These are phyloP conservation scores for Trametes cubensis DNA, from an alignment of 768 basidiomycete genomes.

Conservation along the genomic window DNA sequence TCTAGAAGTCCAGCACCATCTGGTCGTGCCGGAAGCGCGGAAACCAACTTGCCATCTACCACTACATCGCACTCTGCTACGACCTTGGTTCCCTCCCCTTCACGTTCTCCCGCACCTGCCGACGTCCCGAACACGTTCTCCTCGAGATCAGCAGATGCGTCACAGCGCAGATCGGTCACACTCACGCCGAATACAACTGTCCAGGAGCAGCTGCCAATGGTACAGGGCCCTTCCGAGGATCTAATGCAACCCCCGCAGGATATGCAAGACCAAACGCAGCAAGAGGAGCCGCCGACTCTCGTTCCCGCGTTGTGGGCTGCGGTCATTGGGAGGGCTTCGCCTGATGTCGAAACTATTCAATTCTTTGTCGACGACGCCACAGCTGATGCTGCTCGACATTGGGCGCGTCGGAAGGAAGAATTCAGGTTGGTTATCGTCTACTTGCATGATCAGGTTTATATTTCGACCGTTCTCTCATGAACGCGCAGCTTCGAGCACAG, in stretches of 20 bases:
- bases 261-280: not conserved
- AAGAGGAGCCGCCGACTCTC: not conserved
- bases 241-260: not conserved
- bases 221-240: not conserved
- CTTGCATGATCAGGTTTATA: not conserved
- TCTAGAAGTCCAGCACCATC: slow-evolving; percentile 1
- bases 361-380: slow-evolving; percentile 27
- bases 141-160: slow-evolving; percentile 6
- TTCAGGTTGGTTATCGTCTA: not conserved
- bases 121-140: not conserved
- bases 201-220: not conserved
- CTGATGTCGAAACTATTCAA: slow-evolving; percentile 13
- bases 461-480: not conserved
- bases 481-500: slow-evolving; percentile 8
- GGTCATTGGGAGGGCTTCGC: slow-evolving; percentile 5
- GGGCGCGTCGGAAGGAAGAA: slow-evolving; percentile 16
- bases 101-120: not conserved
- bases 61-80: not conserved
- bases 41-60: not conserved
- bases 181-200: not conserved
- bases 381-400: slow-evolving; percentile 19
- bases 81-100: not conserved
- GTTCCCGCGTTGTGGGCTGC: slow-evolving; percentile 27
- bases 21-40: not conserved
- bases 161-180: slow-evolving; percentile 8